These are phyloP conservation scores for Aspergillus leporis DNA, from an alignment of 495 filamentous ascomycete genomes.

Conservation along the genomic window DNA sequence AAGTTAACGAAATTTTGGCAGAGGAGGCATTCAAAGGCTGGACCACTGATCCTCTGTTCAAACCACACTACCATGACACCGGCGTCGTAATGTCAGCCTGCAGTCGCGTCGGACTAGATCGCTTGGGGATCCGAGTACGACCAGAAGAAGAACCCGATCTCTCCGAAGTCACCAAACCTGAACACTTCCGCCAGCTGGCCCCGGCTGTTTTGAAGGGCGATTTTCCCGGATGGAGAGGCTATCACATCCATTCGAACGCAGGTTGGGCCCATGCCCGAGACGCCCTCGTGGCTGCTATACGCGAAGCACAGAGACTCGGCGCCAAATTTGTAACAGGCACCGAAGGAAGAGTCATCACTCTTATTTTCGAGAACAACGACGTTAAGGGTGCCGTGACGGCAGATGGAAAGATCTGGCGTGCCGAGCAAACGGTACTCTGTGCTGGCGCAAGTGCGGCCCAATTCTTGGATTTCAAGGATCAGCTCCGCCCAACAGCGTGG, in stretches of 20 bases:
- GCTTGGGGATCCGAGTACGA: conserved; percentile 27
- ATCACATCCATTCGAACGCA: conserved; percentile 30
- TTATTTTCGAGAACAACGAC: conserved; percentile 28
- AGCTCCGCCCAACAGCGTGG: conserved; percentile 48
- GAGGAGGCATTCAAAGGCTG: conserved; percentile 40
- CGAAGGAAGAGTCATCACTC: conserved; percentile 29
- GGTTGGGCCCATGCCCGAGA: conserved; percentile 44
- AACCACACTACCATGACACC: conserved; percentile 44
- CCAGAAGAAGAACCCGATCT: conserved; percentile 20
- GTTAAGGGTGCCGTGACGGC: conserved; percentile 30
- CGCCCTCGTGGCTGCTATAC: conserved; percentile 33
- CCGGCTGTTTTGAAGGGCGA: conserved; percentile 39
- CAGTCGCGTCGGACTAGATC: conserved; percentile 21
- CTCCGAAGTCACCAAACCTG: conserved; percentile 14
- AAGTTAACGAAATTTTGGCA: conserved; percentile 31
- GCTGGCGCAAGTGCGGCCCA: conserved; percentile 38
- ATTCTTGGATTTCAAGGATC: conserved; percentile 42
- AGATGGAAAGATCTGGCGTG: conserved; percentile 28
- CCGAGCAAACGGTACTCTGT: conserved; percentile 36
- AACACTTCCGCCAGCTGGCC: conserved; percentile 38
- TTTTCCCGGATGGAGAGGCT: conserved; percentile 45
- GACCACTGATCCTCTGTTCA: conserved; percentile 46
- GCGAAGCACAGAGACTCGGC: conserved; percentile 37
- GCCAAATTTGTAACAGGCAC: conserved; percentile 38
- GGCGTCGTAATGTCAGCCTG: conserved; percentile 27